Evolutionary conservation across 1,139 yeast species (phyloP).

Genomic region (Saccharomycopsis hybrid): DNA sequence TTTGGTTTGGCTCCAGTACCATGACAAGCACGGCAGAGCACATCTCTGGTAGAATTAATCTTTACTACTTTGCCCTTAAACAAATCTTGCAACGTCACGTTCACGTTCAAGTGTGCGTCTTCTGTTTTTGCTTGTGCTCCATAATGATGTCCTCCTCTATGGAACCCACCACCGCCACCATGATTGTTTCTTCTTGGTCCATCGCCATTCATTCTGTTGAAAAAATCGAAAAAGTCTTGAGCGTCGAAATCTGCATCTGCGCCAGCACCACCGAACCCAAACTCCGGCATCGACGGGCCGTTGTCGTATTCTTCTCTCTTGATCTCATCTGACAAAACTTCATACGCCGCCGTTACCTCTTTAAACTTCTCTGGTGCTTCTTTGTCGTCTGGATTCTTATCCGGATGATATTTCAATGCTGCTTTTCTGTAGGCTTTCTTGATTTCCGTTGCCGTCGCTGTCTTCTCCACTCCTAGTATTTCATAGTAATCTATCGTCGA

Average conservation of each 20-base stretch:
- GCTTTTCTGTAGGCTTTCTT: conserved; percentile 93
- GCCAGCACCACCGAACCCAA: conserved; percentile 33
- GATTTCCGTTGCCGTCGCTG: conserved; percentile 75
- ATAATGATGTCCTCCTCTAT: conserved; percentile 18
- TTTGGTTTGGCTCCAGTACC: conserved; percentile 69
- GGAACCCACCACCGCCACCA: conserved; percentile 21
- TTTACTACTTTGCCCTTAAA: conserved; percentile 78
- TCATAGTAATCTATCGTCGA: conserved; percentile 44
- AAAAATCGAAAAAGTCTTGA: conserved; percentile 70
- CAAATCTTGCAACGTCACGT: conserved; percentile 66
- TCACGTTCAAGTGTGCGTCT: conserved; percentile 61
- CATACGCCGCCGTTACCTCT: conserved; percentile 63
- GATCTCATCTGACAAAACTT: conserved; percentile 75
- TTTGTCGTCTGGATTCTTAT: conserved; percentile 83
- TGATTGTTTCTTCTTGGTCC: conserved; percentile 21
- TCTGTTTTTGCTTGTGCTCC: conserved; percentile 37
- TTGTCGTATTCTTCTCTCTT: conserved; percentile 81
- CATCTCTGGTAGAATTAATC: conserved; percentile 65
- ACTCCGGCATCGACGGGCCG: conserved; percentile 26
- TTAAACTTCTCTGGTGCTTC: conserved; percentile 70
- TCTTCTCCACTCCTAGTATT: conserved; percentile 68
- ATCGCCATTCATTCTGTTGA: conserved; percentile 39
- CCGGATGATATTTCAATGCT: conserved; percentile 94
- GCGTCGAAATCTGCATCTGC: conserved; percentile 40
- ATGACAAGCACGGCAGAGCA: conserved; percentile 62